Evolutionary conservation across 2,329 filamentous ascomycete species (phyloP), one percentile per base, ranked within the genome.

Genomic region (Xenoacremonium recifei): DNA sequence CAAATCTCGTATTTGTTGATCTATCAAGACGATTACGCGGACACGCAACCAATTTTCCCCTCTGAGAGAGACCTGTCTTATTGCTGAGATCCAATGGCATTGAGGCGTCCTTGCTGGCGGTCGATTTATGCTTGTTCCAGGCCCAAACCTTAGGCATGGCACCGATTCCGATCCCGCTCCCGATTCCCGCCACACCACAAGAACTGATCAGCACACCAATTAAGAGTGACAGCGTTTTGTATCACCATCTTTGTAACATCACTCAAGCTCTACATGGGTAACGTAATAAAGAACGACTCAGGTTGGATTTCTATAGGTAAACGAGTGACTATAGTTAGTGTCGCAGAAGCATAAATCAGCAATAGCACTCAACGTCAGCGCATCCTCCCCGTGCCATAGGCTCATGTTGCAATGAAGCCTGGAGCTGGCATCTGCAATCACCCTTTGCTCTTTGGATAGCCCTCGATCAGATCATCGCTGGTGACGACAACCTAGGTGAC

Each of bases 321-420:
- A 59, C 34, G 58, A 59, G 46, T 50, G 58, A 45, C 57, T 57
- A 39, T 29, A 46, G 56, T 55, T 42, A 40, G 55, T 37, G 39
- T 44, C 18, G 39, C 48, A 50, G n/a, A n/a, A n/a, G n/a, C n/a
- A n/a, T n/a, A n/a, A n/a, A n/a, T n/a, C n/a, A n/a, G n/a, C n/a
- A n/a, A n/a, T n/a, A n/a, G n/a, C n/a, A n/a, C n/a, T n/a, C 49
- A 35, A 44, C 33, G 40, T 48, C 38, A 40, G 12, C 17, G 29
- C 29, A 15, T 15, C 7, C 29, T 9, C 29, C 7, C 29, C n/a
- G n/a, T 7, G 29, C 7, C n/a, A 49, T 44, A 37, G 39, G 17
- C 35, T 39, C 19, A 41, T 27, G 20, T 6, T 3, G 30, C n/a
- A n/a, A 47, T 40, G 40, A 38, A 43, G 39, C 27, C 29, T 49